Evolutionary conservation across 805 yeast species (phyloP).

Genomic region (Zygosaccharomyces lentus): DNA sequence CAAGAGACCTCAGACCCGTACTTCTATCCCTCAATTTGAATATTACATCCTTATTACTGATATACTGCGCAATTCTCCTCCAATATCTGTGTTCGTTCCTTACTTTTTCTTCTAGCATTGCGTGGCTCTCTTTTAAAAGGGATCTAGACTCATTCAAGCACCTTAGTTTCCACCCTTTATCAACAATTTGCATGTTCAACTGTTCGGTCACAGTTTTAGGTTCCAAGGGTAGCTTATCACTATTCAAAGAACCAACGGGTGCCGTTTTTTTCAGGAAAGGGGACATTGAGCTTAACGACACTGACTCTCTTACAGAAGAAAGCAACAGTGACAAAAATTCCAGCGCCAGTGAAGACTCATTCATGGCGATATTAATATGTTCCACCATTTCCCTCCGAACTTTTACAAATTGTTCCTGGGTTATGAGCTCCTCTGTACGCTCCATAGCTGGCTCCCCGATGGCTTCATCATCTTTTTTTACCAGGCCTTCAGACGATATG

Average conservation of each 20-base stretch:
- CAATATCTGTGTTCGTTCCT: slow-evolving; percentile 54
- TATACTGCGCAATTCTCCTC: slow-evolving; percentile 41
- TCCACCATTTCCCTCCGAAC: slow-evolving; percentile 51
- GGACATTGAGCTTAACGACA: slow-evolving; percentile 84
- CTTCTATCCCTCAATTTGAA: slow-evolving; percentile 61
- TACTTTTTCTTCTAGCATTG: slow-evolving; percentile 50
- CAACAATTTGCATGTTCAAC: slow-evolving; percentile 28
- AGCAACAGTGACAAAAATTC: slow-evolving; percentile 83
- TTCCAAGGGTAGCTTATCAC: slow-evolving; percentile 34
- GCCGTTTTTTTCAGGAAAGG: slow-evolving; percentile 71
- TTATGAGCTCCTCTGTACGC: slow-evolving; percentile 13
- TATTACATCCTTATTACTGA: slow-evolving; percentile 35
- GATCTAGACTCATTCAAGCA: slow-evolving; percentile 54
- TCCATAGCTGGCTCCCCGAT: not conserved
- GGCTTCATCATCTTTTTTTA: slow-evolving; percentile 16
- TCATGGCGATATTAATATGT: slow-evolving; percentile 62
- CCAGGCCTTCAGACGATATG: not conserved
- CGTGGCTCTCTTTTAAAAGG: slow-evolving; percentile 48
- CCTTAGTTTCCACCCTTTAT: slow-evolving; percentile 77
- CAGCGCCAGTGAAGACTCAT: slow-evolving; percentile 81
- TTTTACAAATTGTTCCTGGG: slow-evolving; percentile 41
- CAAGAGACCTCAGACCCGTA: slow-evolving; percentile 51
- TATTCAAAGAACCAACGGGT: slow-evolving; percentile 68
- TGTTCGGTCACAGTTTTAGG: slow-evolving; percentile 21
- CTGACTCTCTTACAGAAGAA: slow-evolving; percentile 76